Evolutionary conservation across 1,139 yeast genomes (phyloP), one percentile per base, ranked within the genome.

Genomic region (Hemisphaericaspora xylanilytica): DNA sequence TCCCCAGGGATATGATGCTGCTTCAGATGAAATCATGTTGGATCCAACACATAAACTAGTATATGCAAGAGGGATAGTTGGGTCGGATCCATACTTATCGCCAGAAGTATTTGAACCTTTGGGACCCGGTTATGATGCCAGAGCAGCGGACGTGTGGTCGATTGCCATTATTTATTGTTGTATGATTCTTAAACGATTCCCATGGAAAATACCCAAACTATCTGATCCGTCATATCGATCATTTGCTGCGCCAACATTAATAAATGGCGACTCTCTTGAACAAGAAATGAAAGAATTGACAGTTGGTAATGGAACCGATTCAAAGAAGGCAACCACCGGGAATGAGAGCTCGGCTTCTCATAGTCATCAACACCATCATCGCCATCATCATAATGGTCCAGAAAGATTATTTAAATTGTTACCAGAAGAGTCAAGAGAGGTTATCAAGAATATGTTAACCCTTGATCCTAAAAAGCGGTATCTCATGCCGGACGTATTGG

Each of bases 81-180:
- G 94, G 3, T 80, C 87, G 9, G 94, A 85, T 59, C 94, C 94
- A 4, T 85, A 85, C 55, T 61, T 85, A 48, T 85, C 92, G 0
- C 94, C 92, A 0, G 94, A 85, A 58, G 84, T 85, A 18, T 67
- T 83, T 64, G 58, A 70, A 43, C 64, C 64, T 3, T 44, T 61
- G 45, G 55, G 61, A 55, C 40, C 58, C 47, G 66, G 75, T 3
- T 85, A 84, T 55, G 90, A 84, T 55, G 85, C 92, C 17, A 66
- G 88, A 38, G 75, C 78, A 12, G 85, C 78, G 2, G 94, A 85
- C 56, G 76, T 84, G 14, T 85, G 94, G 94, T 81, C 89, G 2
- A 65, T 82, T 36, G 94, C 89, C 1, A 81, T 85, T 12, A 83
- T 85, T 40, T 85, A 70, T 53, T 81, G 86, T 52, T 84, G 92